Percentiles rank a stretch among this genome's conserved stretches.
phyloP scores from a whole-genome alignment of 208 protist genomes.

The Tritrichomonas foetus region DNA sequence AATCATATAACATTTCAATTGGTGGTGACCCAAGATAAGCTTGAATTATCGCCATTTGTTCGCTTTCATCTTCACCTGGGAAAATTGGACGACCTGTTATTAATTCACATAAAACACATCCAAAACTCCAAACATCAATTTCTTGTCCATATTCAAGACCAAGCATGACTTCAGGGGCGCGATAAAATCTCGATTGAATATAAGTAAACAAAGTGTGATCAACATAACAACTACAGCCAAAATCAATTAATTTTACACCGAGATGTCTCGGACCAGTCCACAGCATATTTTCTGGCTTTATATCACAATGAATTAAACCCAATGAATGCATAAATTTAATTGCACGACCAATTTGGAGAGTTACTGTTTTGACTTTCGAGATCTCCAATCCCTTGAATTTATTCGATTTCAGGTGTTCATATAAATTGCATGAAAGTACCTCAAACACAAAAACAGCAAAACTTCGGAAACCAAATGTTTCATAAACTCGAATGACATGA shows the following conservation, averaged over 20 bases:
- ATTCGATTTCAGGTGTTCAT: conserved; percentile 48
- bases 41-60: conserved; percentile 47
- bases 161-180: conserved; percentile 75
- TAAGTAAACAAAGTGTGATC: conserved; percentile 76
- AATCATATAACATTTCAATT: neutral
- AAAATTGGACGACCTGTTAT: conserved; percentile 72
- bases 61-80: conserved; percentile 40
- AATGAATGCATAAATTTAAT: conserved; percentile 46
- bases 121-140: conserved; percentile 85
- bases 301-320: conserved; percentile 54
- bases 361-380: conserved; percentile 47
- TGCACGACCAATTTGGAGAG: conserved; percentile 48
- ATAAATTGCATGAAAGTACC: conserved; percentile 54
- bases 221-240: conserved; percentile 57
- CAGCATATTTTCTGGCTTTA: conserved; percentile 67
- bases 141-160: neutral
- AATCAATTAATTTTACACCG: conserved; percentile 62
- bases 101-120: conserved; percentile 93
- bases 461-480: conserved; percentile 50
- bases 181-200: conserved; percentile 84
- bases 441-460: conserved; percentile 59
- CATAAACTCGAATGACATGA: conserved; percentile 46
- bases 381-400: conserved; percentile 51
- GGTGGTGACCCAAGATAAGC: conserved; percentile 45
- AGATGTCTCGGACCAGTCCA: neutral